These are phyloP conservation scores for Mortierella sp. DNA, from an alignment of 371 early-diverging fungal genomes.

Conservation along the genomic window DNA sequence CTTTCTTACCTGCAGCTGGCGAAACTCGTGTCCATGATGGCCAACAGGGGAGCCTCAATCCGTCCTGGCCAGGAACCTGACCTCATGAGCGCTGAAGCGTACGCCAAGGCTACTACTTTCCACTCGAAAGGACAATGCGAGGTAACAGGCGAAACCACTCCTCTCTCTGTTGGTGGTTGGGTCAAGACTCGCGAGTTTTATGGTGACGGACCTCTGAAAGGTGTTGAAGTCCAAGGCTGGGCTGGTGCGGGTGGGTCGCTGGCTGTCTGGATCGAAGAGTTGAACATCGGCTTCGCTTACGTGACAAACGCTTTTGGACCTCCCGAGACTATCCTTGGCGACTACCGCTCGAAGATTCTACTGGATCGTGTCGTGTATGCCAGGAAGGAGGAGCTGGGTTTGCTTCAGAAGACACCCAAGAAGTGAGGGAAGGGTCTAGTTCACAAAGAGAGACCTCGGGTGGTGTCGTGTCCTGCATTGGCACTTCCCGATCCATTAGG, in stretches of 20 bases:
- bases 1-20: constrained; percentile 57
- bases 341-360: constrained; percentile 28
- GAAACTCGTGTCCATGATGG: constrained; percentile 72
- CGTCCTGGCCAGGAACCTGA: constrained; percentile 55
- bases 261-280: constrained; percentile 64
- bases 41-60: constrained; percentile 68
- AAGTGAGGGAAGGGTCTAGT: not conserved
- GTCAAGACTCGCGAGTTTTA: constrained; percentile 39
- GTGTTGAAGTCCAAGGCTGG: constrained; percentile 61
- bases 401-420: constrained; percentile 17
- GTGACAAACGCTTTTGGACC: constrained; percentile 56
- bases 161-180: constrained; percentile 49
- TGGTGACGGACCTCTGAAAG: constrained; percentile 49
- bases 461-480: too few relatives aligned
- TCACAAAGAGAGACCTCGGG: too few relatives aligned
- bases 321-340: constrained; percentile 32
- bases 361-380: constrained; percentile 42
- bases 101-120: constrained; percentile 39
- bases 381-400: constrained; percentile 39
- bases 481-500: too few relatives aligned
- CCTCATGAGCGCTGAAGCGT: constrained; percentile 47
- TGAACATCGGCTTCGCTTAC: constrained; percentile 66
- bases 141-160: constrained; percentile 22
- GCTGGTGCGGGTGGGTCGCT: constrained; percentile 69
- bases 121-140: constrained; percentile 1